Evolutionary conservation across 768 basidiomycete species (phyloP).

Genomic region (Mycena leptocephala): DNA sequence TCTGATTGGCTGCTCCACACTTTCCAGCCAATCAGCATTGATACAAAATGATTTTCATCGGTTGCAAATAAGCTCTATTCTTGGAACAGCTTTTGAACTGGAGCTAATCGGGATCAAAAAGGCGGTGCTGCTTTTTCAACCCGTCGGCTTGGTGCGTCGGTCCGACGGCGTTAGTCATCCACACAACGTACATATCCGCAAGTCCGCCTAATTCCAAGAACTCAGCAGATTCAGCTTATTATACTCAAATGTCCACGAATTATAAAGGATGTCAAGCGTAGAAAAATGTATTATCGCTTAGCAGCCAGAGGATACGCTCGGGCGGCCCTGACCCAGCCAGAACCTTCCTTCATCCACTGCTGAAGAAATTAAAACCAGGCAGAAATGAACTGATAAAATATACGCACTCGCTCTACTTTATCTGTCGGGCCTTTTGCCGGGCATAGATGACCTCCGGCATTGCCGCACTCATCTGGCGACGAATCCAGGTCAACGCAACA

Average conservation of each 20-base stretch:
- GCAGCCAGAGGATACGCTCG: too few species aligned
- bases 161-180: not conserved
- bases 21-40: too few species aligned
- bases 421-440: conserved; percentile 14
- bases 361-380: not conserved
- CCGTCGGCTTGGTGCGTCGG: not conserved
- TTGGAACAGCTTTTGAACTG: not conserved
- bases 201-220: too few species aligned
- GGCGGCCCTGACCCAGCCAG: not conserved
- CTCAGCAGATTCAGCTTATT: not conserved
- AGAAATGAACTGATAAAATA: not conserved
- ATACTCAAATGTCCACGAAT: too few species aligned
- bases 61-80: too few species aligned
- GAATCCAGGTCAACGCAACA: not conserved
- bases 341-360: not conserved
- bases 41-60: too few species aligned
- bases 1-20: too few species aligned
- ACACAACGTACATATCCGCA: too few species aligned
- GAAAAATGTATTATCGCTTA: too few species aligned
- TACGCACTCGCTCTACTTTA: not conserved
- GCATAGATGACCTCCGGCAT: conserved; percentile 6
- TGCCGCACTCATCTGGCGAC: not conserved
- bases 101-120: not conserved
- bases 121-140: not conserved
- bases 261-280: too few species aligned